phyloP scores from a whole-genome alignment of 2,329 filamentous ascomycete species.

The Botrytis tulipae region DNA sequence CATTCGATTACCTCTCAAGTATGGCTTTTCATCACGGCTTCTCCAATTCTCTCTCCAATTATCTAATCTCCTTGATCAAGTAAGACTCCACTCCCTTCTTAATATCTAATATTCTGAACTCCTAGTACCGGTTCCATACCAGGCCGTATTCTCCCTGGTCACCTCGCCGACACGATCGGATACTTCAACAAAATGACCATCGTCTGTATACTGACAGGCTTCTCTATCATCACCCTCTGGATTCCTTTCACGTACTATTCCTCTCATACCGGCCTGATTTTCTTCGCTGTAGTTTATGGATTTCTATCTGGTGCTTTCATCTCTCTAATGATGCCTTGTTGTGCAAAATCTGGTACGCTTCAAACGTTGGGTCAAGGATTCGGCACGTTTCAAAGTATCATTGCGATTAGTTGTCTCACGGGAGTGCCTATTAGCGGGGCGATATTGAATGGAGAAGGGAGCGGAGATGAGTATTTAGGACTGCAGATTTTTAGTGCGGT shows the following conservation, averaged over 20 bases:
- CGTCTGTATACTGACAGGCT: constrained; percentile 43
- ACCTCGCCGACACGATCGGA: constrained; percentile 51
- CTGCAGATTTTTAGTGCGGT: constrained; percentile 8
- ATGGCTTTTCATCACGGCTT: constrained; percentile 45
- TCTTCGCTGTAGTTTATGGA: constrained; percentile 66
- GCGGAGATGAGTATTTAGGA: not conserved
- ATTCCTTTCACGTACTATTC: constrained; percentile 51
- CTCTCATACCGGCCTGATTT: constrained; percentile 45
- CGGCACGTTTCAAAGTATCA: constrained; percentile 34
- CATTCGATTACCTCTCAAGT: constrained; percentile 26
- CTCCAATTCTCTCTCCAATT: constrained; percentile 47
- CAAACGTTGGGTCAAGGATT: constrained; percentile 39
- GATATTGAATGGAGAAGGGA: not conserved
- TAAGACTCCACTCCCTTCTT: not conserved
- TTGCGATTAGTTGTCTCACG: constrained; percentile 20
- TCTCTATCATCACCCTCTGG: constrained; percentile 52
- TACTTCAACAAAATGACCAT: constrained; percentile 52
- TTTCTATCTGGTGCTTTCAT: constrained; percentile 66
- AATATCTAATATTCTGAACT: constrained; percentile 45
- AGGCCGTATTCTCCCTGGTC: constrained; percentile 43
- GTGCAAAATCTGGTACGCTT: constrained; percentile 53
- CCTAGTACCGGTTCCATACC: constrained; percentile 45
- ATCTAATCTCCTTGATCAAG: constrained; percentile 17
- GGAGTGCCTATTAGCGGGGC: constrained; percentile 23
- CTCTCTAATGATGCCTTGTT: constrained; percentile 57